These are phyloP conservation scores for Penicillium arizonense DNA, from an alignment of 495 filamentous ascomycete species.

Conservation along the genomic window DNA sequence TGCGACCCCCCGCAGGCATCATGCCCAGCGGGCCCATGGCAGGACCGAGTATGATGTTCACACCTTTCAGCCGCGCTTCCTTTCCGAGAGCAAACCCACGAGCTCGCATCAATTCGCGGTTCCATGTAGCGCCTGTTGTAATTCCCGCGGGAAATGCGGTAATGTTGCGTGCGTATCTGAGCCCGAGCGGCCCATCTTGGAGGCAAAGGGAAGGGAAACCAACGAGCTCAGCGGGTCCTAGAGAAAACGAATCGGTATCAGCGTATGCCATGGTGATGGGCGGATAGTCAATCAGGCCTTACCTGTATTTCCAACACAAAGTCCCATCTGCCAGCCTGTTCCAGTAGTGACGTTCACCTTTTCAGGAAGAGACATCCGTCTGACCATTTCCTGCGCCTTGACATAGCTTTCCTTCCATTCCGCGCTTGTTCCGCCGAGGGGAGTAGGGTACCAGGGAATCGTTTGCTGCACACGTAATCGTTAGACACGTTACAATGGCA, in stretches of 20 bases:
- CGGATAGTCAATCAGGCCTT: background rate
- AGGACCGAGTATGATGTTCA: slow-evolving; percentile 76
- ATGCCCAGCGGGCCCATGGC: slow-evolving; percentile 77
- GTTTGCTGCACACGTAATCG: slow-evolving; percentile 31
- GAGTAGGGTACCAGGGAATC: slow-evolving; percentile 83
- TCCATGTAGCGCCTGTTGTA: slow-evolving; percentile 87
- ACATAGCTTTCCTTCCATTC: slow-evolving; percentile 76
- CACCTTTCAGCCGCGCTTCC: slow-evolving; percentile 68
- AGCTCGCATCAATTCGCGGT: slow-evolving; percentile 71
- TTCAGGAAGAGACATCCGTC: slow-evolving; percentile 79
- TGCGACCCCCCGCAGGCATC: slow-evolving; percentile 82
- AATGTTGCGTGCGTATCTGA: slow-evolving; percentile 72
- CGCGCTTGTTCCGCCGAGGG: slow-evolving; percentile 70
- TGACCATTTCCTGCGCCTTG: slow-evolving; percentile 77
- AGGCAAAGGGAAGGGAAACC: slow-evolving; percentile 84
- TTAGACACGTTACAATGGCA: slow-evolving; percentile 1
- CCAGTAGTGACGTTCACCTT: slow-evolving; percentile 96
- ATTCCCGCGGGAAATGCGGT: slow-evolving; percentile 84
- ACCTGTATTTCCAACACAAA: slow-evolving; percentile 87
- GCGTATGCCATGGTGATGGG: background rate
- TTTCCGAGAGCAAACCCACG: slow-evolving; percentile 65
- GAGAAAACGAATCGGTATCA: background rate
- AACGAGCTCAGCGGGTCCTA: slow-evolving; percentile 62
- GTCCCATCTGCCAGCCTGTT: slow-evolving; percentile 85
- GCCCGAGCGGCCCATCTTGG: slow-evolving; percentile 85